Conservation (phyloP, 148 eudicot species). For the Polygonum aviculare region DNA sequence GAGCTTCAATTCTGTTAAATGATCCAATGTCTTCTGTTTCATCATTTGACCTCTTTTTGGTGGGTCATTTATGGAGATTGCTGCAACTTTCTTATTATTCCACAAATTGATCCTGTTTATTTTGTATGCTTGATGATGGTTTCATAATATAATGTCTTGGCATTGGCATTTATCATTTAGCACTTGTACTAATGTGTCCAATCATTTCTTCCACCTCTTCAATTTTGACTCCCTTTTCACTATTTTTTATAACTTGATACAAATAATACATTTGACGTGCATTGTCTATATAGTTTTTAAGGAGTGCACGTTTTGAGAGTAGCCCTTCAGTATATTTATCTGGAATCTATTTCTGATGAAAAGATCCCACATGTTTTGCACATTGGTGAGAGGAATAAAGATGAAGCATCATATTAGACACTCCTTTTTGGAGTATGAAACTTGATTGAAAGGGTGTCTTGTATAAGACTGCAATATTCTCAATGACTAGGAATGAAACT, state of each 20-base stretch:
- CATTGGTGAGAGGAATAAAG: neutral
- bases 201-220: neutral
- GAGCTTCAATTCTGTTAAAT: neutral
- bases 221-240: neutral
- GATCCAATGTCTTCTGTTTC: neutral
- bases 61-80: neutral
- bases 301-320: neutral
- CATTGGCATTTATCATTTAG: neutral
- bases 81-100: neutral
- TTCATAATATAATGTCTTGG: neutral
- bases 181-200: neutral
- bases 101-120: neutral
- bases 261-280: neutral
- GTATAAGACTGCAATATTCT: too few species aligned
- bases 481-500: too few species aligned
- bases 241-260: too few species aligned
- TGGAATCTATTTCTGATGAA: neutral
- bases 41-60: neutral
- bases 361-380: neutral
- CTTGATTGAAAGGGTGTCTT: too few species aligned
- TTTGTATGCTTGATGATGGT: slow-evolving; percentile 1
- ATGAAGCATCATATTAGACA: neutral
- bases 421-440: neutral
- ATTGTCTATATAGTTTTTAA: neutral
- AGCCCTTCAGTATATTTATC: neutral